These are phyloP conservation scores for Zizania latifolia DNA, from an alignment of 176 grass and related monocot genomes.

Conservation along the genomic window DNA sequence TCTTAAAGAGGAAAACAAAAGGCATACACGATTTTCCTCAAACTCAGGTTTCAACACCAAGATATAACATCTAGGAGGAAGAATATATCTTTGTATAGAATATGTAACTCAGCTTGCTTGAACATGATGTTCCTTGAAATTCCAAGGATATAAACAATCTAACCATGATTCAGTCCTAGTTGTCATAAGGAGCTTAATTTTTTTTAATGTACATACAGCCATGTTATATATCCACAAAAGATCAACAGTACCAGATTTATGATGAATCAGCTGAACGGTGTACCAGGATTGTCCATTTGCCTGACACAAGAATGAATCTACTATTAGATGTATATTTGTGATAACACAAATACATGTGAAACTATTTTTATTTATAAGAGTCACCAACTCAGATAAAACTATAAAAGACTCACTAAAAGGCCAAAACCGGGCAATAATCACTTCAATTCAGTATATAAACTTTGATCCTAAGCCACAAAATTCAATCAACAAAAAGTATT, in stretches of 20 bases:
- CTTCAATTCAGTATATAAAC: neutral
- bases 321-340: neutral
- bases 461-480: neutral
- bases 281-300: constrained; percentile 16
- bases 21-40: neutral
- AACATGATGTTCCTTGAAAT: neutral
- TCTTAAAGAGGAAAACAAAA: neutral
- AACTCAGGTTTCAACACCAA: neutral
- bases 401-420: neutral
- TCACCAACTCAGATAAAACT: neutral
- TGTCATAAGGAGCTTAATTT: neutral
- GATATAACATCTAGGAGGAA: neutral
- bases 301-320: constrained; percentile 31
- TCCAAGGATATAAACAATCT: neutral
- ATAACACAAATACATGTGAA: neutral
- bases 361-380: neutral
- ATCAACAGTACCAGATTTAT: constrained; percentile 22
- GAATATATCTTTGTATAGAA: neutral
- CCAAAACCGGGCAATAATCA: constrained; percentile 10
- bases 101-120: neutral
- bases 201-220: neutral
- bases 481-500: constrained; percentile 16
- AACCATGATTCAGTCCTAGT: neutral
- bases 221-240: constrained; percentile 9
- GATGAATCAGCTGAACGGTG: constrained; percentile 29